Percentiles rank a stretch among this genome's conserved stretches.
Evolutionary conservation across 2,329 filamentous ascomycete genomes (phyloP).

Genomic region (Trichoderma polysporum): DNA sequence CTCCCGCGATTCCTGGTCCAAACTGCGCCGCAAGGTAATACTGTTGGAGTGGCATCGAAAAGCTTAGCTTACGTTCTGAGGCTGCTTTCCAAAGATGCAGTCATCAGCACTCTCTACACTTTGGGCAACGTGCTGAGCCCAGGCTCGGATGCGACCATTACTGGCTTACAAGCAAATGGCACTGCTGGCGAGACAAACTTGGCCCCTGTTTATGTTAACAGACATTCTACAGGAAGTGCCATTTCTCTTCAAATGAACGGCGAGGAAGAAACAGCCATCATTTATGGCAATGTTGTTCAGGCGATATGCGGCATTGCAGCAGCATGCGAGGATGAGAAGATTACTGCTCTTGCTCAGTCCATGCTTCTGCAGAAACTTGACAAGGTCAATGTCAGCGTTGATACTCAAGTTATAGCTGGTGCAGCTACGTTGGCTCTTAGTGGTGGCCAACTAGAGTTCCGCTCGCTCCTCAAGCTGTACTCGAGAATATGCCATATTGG

Average conservation of each 20-base stretch:
- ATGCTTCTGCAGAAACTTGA: slow-evolving; percentile 96
- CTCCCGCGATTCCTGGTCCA: slow-evolving; percentile 88
- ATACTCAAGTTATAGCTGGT: slow-evolving; percentile 82
- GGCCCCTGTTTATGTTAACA: slow-evolving; percentile 50
- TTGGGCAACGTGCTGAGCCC: slow-evolving; percentile 93
- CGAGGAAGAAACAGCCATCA: slow-evolving; percentile 74
- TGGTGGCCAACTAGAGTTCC: slow-evolving; percentile 79
- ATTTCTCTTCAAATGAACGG: slow-evolving; percentile 74
- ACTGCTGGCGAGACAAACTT: slow-evolving; percentile 41
- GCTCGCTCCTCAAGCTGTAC: slow-evolving; percentile 81
- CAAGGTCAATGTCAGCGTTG: slow-evolving; percentile 76
- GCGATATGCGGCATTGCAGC: slow-evolving; percentile 89
- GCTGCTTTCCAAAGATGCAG: slow-evolving; percentile 82
- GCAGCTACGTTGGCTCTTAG: slow-evolving; percentile 74
- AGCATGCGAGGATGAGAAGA: slow-evolving; percentile 81
- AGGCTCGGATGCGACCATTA: slow-evolving; percentile 54
- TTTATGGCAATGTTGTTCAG: slow-evolving; percentile 88
- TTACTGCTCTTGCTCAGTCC: slow-evolving; percentile 86
- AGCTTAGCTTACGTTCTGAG: slow-evolving; percentile 80
- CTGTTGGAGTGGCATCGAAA: slow-evolving; percentile 75
- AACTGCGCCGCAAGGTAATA: slow-evolving; percentile 66
- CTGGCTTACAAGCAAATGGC: slow-evolving; percentile 52
- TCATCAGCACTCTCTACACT: slow-evolving; percentile 94
- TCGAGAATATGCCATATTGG: slow-evolving; percentile 72
- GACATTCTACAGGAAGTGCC: slow-evolving; percentile 67